Base-by-base conservation (phyloP, 805 yeast genomes). In the Debaryomyces hansenii region DNA sequence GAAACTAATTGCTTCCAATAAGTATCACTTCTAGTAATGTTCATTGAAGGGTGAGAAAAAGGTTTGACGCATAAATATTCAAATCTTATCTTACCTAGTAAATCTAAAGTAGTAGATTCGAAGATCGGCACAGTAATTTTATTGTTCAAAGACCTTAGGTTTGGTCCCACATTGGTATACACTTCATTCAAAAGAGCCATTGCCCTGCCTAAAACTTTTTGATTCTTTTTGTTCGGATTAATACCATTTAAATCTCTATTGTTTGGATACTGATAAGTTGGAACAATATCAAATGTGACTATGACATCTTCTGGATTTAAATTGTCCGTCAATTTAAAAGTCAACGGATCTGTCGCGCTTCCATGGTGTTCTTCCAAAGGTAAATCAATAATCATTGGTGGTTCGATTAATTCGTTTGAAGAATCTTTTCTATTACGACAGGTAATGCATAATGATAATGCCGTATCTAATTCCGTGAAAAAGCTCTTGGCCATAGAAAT, bases 1-100 rank as follows among this genome's bases (percentile, higher is more conserved):
- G 92, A 80, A 4, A 87, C 90, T 45, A 90, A 71, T 11, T 94
- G 89, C 59, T 87, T 88, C 97, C 97, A 92, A 67, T 90, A 91
- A 1, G 94, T 85, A 44, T 87, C 86, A 1, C 89, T 79, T 55
- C 86, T 72, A 51, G 66, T 74, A n/a, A 85, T 67, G 9, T 78
- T 77, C 83, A 85, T 80, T 35, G 79, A 77, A 7, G 83, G 82
- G 61, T 90, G 95, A 32, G 62, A 60, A 58, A 91, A 92, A 2
- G 97, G 84, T 10, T 77, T 80, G 4, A 89, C 85, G 37, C 84
- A 65, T 64, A 87, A 64, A 43, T 83, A 78, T 58, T 90, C 96
- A 62, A 92, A 91, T 45, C 81, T 79, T 20, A 92, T 72, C 3
- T 79, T 73, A 3, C 97, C 98, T 54, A 92, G 69, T 6, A 88